A percentile compares a stretch with the other conserved stretches of the same genome.
Conservation (phyloP, 352 stramenopile genomes). For the Globisporangium abappressorium region DNA sequence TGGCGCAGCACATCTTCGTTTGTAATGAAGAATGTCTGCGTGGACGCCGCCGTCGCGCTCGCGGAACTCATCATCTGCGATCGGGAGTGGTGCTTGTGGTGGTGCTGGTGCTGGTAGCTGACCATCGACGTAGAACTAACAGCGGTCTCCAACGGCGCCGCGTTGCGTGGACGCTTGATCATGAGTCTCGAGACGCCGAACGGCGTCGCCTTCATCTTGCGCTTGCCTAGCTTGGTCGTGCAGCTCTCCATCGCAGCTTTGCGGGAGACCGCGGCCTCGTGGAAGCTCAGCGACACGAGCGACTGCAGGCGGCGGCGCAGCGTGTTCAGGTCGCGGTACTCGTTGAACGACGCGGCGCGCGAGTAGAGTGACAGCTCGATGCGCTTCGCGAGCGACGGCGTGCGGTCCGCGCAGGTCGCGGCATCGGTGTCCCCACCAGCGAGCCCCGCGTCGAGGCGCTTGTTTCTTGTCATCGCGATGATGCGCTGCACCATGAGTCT, state of each 20-base stretch:
- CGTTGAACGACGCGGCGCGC: slow-evolving; percentile 72
- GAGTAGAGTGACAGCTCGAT: slow-evolving; percentile 87
- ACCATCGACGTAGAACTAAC: slow-evolving; percentile 21
- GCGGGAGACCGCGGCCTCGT: slow-evolving; percentile 73
- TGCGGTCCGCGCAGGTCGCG: slow-evolving; percentile 45
- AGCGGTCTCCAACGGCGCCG: slow-evolving; percentile 9
- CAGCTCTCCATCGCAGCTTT: slow-evolving; percentile 27
- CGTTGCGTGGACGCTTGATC: slow-evolving; percentile 50
- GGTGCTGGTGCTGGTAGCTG: slow-evolving; percentile 13
- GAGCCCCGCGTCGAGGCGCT: slow-evolving; percentile 31
- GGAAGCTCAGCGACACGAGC: slow-evolving; percentile 85
- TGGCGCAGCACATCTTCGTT: slow-evolving; percentile 68
- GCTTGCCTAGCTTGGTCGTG: slow-evolving; percentile 47
- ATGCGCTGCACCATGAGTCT: slow-evolving; percentile 85
- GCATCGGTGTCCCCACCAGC: slow-evolving; percentile 18
- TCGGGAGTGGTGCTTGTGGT: slow-evolving; percentile 9
- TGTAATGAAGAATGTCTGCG: slow-evolving; percentile 55
- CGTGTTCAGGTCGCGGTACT: slow-evolving; percentile 86
- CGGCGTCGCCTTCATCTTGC: slow-evolving; percentile 34
- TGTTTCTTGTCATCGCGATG: slow-evolving; percentile 82
- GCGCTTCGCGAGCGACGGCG: slow-evolving; percentile 79
- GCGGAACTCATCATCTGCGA: neutral
- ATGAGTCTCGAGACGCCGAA: slow-evolving; percentile 63
- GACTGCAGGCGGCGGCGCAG: slow-evolving; percentile 76
- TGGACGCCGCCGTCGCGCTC: slow-evolving; percentile 1